A percentile compares a stretch with the other conserved stretches of the same genome.
These are phyloP conservation scores for Suhomyces chickasaworum DNA, from an alignment of 1,139 yeast species.

Conservation along the genomic window DNA sequence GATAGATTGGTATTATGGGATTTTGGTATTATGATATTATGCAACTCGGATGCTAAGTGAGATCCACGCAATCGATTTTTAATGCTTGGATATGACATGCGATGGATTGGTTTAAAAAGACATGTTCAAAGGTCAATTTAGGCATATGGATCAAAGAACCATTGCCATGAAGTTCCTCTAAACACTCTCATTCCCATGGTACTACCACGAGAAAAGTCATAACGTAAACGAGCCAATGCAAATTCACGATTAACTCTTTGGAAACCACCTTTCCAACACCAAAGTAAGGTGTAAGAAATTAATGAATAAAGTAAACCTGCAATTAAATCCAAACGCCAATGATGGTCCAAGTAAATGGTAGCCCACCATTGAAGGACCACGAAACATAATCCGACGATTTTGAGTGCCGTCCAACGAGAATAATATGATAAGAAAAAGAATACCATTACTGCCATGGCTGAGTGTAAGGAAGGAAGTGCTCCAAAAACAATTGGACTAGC, in stretches of 20 bases:
- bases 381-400: constrained; percentile 37
- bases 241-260: constrained; percentile 28
- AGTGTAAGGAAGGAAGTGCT: constrained; percentile 67
- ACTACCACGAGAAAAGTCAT: constrained; percentile 38
- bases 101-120: not conserved
- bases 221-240: constrained; percentile 35
- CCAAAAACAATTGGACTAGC: constrained; percentile 71
- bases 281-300: constrained; percentile 41
- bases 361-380: constrained; percentile 71
- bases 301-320: constrained; percentile 56
- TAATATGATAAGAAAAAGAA: constrained; percentile 49
- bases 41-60: not conserved
- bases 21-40: too few species aligned
- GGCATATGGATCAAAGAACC: constrained; percentile 52
- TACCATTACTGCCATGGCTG: constrained; percentile 62
- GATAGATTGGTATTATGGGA: too few species aligned
- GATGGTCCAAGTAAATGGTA: constrained; percentile 71
- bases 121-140: not conserved
- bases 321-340: constrained; percentile 63
- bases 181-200: constrained; percentile 66
- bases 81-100: not conserved
- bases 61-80: not conserved
- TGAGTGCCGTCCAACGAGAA: constrained; percentile 39
- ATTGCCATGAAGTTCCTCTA: constrained; percentile 44
- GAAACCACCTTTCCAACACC: constrained; percentile 24